Percentiles rank a stretch among this genome's conserved stretches.
Evolutionary conservation across 495 filamentous ascomycete species (phyloP).

Genomic region (Penicillium crystallinum): DNA sequence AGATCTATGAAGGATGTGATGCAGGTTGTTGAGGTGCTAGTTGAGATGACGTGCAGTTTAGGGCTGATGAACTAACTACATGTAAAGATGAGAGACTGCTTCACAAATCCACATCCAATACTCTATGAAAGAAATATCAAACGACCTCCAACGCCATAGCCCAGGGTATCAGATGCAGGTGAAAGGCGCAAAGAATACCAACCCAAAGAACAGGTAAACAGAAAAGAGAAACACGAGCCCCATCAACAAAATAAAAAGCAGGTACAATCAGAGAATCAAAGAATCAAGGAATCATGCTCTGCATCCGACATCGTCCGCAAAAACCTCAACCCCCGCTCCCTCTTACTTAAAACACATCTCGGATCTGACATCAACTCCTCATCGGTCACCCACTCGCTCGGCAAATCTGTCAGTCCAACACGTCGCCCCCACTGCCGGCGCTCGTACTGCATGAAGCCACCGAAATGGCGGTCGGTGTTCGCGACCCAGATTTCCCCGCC

Average conservation of each 20-base stretch:
- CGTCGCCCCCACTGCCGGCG: constrained; percentile 44
- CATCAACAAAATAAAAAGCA: constrained; percentile 10
- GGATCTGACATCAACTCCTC: constrained; percentile 31
- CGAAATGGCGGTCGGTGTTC: constrained; percentile 68
- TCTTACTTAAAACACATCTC: constrained; percentile 28
- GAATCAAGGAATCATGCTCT: constrained; percentile 34
- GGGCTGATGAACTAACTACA: too few species aligned
- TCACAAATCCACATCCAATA: neutral
- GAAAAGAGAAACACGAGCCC: constrained; percentile 12
- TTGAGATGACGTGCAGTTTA: too few species aligned
- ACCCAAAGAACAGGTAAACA: constrained; percentile 1
- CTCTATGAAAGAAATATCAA: neutral
- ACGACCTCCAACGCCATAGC: constrained; percentile 8
- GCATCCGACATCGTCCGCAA: constrained; percentile 30
- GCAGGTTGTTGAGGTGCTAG: too few species aligned
- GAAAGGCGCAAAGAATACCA: constrained; percentile 5
- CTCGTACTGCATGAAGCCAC: constrained; percentile 76
- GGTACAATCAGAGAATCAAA: constrained; percentile 13
- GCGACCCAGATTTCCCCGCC: constrained; percentile 68
- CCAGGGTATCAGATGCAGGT: constrained; percentile 29
- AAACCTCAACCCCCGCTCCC: constrained; percentile 33
- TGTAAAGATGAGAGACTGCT: too few species aligned
- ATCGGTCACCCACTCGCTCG: constrained; percentile 37
- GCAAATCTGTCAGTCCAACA: constrained; percentile 27
- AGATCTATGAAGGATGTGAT: too few species aligned